These are phyloP conservation scores for Asterella californica DNA, from an alignment of 225 moss, liverwort and hornwort genomes.

Conservation along the genomic window DNA sequence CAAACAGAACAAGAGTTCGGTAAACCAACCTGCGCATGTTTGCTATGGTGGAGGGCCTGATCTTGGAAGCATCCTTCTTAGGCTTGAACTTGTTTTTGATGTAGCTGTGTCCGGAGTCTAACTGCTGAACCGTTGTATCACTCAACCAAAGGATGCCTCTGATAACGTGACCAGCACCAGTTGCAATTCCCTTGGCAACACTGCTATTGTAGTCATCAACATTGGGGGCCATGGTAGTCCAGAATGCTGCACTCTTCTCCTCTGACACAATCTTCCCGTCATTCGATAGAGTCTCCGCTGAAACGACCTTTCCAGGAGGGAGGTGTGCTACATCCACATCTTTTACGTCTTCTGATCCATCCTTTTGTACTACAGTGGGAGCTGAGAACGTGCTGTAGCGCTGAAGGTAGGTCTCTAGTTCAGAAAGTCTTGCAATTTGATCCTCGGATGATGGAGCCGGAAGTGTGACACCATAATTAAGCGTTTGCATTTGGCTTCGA, in stretches of 20 bases:
- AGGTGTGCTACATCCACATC: slow-evolving; percentile 23
- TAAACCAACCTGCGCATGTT: slow-evolving; percentile 61
- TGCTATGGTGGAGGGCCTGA: slow-evolving; percentile 51
- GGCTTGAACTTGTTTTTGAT: slow-evolving; percentile 49
- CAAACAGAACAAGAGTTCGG: not conserved
- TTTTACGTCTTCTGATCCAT: slow-evolving; percentile 24
- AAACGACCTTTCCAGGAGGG: slow-evolving; percentile 52
- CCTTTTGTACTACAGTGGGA: slow-evolving; percentile 64
- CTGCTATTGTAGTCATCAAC: slow-evolving; percentile 78
- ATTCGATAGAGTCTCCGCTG: slow-evolving; percentile 43
- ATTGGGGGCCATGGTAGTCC: slow-evolving; percentile 90
- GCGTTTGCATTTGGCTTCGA: slow-evolving; percentile 25
- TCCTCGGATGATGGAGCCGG: slow-evolving; percentile 41
- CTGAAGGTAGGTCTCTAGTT: slow-evolving; percentile 48
- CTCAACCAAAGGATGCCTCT: slow-evolving; percentile 87
- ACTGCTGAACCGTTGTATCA: slow-evolving; percentile 54
- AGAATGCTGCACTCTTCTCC: slow-evolving; percentile 63
- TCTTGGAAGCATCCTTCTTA: slow-evolving; percentile 42
- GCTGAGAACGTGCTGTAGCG: slow-evolving; percentile 69
- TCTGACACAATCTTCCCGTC: slow-evolving; percentile 60
- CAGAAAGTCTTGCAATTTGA: slow-evolving; percentile 32
- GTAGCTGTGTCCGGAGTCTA: slow-evolving; percentile 55
- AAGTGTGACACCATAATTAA: slow-evolving; percentile 89
- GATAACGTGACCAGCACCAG: slow-evolving; percentile 76
- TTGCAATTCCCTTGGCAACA: slow-evolving; percentile 70